Percentiles rank a stretch among this genome's conserved stretches.
Evolutionary conservation across 2,329 filamentous ascomycete species (phyloP).

Genomic region (Zymoseptoria crescenta): DNA sequence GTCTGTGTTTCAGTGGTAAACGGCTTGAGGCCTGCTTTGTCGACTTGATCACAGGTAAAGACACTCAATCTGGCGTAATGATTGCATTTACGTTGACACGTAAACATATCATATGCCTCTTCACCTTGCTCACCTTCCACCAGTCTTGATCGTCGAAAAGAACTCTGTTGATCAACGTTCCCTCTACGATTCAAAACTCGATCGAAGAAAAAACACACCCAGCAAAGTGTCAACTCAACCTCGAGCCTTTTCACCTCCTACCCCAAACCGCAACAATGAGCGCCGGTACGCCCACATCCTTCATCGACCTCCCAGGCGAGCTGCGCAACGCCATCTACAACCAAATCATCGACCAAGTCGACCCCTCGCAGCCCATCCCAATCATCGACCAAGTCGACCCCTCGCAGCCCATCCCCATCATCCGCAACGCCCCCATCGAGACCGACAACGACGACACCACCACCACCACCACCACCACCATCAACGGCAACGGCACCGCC

Average conservation of each 20-base stretch:
- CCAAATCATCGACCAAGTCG: too few relatives aligned
- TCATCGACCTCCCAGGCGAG: too few relatives aligned
- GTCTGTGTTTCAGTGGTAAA: too few relatives aligned
- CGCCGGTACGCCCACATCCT: not conserved
- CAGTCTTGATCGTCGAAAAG: not conserved
- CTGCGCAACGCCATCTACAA: too few relatives aligned
- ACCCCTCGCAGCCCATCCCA: too few relatives aligned
- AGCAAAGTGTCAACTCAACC: not conserved
- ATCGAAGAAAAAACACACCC: not conserved
- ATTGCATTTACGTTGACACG: too few relatives aligned
- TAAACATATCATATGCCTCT: too few relatives aligned
- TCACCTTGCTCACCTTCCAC: not conserved
- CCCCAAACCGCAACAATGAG: not conserved
- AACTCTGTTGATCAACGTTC: not conserved
- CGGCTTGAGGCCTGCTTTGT: too few relatives aligned
- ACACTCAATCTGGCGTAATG: too few relatives aligned
- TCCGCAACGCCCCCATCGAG: not conserved
- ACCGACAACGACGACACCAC: not conserved
- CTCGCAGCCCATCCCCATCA: not conserved
- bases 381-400: not conserved
- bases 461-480: too few relatives aligned
- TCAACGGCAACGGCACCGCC: not conserved
- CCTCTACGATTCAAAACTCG: not conserved
- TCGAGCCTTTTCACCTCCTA: too few relatives aligned
- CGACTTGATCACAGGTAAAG: too few relatives aligned